A percentile compares a stretch with the other conserved stretches of the same genome.
Evolutionary conservation across 352 stramenopile species (phyloP).

Genomic region (Phytophthora tentaculata): DNA sequence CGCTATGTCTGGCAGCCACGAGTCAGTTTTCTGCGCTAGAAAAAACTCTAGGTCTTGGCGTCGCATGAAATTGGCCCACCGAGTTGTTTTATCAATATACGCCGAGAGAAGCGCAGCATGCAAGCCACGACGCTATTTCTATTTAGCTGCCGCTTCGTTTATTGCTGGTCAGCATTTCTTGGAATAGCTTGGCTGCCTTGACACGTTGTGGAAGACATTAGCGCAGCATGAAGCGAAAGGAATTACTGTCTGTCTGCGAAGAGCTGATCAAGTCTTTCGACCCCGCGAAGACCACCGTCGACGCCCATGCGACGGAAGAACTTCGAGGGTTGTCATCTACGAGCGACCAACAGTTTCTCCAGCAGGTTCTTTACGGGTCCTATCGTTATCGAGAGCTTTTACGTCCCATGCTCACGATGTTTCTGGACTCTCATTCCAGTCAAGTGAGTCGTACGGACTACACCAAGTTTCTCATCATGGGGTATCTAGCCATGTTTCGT

Average conservation of each 20-base stretch:
- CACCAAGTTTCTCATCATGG: slow-evolving; percentile 91
- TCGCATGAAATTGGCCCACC: neutral
- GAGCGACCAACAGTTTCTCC: slow-evolving; percentile 73
- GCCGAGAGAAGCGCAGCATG: too few relatives aligned
- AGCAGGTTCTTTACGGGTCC: slow-evolving; percentile 91
- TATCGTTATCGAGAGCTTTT: slow-evolving; percentile 90
- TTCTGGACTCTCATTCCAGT: slow-evolving; percentile 82
- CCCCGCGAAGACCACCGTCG: slow-evolving; percentile 72
- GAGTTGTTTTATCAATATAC: too few relatives aligned
- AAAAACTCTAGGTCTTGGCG: neutral
- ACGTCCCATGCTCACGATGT: slow-evolving; percentile 79
- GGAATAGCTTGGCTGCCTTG: slow-evolving; percentile 5
- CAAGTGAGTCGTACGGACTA: slow-evolving; percentile 86
- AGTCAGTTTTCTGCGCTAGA: neutral
- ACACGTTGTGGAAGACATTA: neutral
- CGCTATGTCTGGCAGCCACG: neutral
- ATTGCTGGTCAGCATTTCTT: too few relatives aligned
- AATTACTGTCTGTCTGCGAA: slow-evolving; percentile 71
- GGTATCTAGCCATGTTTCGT: slow-evolving; percentile 90
- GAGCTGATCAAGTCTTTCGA: slow-evolving; percentile 82
- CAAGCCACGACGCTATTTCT: too few relatives aligned
- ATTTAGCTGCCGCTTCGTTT: too few relatives aligned
- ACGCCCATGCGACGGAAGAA: slow-evolving; percentile 76
- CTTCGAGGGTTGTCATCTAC: slow-evolving; percentile 46
- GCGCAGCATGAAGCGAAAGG: slow-evolving; percentile 75